Conservation (phyloP, 129 eudicot genomes). For the Flaveria bidentis region DNA sequence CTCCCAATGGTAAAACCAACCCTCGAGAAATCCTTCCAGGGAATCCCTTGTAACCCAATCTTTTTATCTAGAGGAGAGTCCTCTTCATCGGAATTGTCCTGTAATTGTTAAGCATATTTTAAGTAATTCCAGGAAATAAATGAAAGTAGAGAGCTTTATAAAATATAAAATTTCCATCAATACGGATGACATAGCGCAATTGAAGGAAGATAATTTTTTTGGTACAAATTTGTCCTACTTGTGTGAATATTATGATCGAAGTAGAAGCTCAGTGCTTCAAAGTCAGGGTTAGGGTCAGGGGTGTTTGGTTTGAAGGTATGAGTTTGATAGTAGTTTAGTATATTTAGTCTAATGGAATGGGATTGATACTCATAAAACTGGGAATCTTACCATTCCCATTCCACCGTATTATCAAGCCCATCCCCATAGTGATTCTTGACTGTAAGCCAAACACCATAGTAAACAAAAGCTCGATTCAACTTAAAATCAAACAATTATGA, state of each 20-base stretch:
- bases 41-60: conserved; percentile 59
- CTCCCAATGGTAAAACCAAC: conserved; percentile 51
- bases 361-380: background rate
- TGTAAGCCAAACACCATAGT: conserved; percentile 7
- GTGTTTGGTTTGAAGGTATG: conserved; percentile 4
- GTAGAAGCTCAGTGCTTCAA: background rate
- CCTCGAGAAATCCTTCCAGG: conserved; percentile 80
- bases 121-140: conserved; percentile 12
- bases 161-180: conserved; percentile 14
- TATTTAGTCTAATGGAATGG: background rate
- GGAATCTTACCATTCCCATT: background rate
- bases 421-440: background rate
- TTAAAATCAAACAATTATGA: conserved; percentile 7
- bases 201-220: background rate
- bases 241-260: background rate
- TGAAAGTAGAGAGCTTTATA: conserved; percentile 19
- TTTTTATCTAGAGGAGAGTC: conserved; percentile 47
- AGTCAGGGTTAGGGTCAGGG: background rate
- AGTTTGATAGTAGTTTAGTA: background rate
- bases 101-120: conserved; percentile 16
- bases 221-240: background rate
- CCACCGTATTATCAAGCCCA: background rate
- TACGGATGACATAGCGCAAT: conserved; percentile 8
- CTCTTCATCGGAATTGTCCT: conserved; percentile 66
- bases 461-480: conserved; percentile 10